Percentiles rank a stretch among this genome's conserved stretches.
Evolutionary conservation across 371 early-diverging fungal species (phyloP).

Genomic region (Nematocida minor): DNA sequence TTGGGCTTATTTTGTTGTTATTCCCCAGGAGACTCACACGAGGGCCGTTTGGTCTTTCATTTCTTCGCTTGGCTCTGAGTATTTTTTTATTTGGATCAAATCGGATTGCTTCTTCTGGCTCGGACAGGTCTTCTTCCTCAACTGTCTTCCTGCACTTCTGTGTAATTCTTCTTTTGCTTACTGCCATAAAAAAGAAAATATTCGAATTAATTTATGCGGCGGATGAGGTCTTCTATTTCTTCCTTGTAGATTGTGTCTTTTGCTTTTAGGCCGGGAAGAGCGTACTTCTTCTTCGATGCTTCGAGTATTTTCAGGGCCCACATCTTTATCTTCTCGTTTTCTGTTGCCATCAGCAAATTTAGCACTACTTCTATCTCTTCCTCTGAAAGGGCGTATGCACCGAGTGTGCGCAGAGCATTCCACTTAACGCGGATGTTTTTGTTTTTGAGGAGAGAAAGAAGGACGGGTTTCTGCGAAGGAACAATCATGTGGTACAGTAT

Average conservation of each 20-base stretch:
- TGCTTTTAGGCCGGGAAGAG: background rate
- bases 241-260: background rate
- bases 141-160: constrained; percentile 22
- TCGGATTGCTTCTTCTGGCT: background rate
- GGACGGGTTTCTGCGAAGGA: background rate
- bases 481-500: background rate
- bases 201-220: constrained; percentile 14
- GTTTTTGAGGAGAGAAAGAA: background rate
- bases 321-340: constrained; percentile 25
- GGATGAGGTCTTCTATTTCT: constrained; percentile 1
- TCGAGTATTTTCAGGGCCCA: constrained; percentile 24
- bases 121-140: background rate
- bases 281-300: background rate
- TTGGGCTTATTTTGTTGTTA: background rate
- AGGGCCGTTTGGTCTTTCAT: background rate
- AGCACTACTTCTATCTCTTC: background rate
- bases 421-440: constrained; percentile 40
- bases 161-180: constrained; percentile 23
- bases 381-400: background rate
- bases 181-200: constrained; percentile 47
- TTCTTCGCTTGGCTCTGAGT: constrained; percentile 39
- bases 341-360: background rate
- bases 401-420: constrained; percentile 28
- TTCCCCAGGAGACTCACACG: background rate
- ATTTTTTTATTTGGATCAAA: constrained; percentile 40